Conservation (phyloP, 352 stramenopile genomes). For the Phytophthora fragariae region DNA sequence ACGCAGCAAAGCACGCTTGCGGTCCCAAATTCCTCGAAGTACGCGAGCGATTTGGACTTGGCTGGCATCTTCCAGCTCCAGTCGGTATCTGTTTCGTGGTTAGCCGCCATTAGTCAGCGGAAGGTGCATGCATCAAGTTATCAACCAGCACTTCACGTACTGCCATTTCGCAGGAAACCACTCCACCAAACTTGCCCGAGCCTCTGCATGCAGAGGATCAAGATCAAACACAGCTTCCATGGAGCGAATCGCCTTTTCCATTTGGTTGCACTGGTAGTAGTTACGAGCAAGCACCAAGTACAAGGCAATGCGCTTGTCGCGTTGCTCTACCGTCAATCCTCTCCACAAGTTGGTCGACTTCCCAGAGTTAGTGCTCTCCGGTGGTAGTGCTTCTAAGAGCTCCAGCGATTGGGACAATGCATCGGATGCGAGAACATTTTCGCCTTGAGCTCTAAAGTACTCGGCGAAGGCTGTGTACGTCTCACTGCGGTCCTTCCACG, state of each 20-base stretch:
- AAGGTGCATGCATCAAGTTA: neutral
- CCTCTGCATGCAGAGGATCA: constrained; percentile 62
- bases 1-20: constrained; percentile 29
- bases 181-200: constrained; percentile 51
- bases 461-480: constrained; percentile 60
- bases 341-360: constrained; percentile 20
- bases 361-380: neutral
- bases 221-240: constrained; percentile 76
- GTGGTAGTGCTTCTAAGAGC: constrained; percentile 37
- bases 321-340: constrained; percentile 30
- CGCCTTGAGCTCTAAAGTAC: constrained; percentile 52
- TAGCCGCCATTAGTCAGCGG: constrained; percentile 6
- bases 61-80: constrained; percentile 73
- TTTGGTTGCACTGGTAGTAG: constrained; percentile 81
- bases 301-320: constrained; percentile 43
- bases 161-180: constrained; percentile 84
- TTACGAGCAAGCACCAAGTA: constrained; percentile 68
- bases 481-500: constrained; percentile 49
- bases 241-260: constrained; percentile 75
- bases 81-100: constrained; percentile 45
- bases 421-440: constrained; percentile 61
- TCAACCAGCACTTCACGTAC: constrained; percentile 34
- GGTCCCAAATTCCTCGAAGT: constrained; percentile 66
- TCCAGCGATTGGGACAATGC: constrained; percentile 61
- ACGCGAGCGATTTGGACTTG: constrained; percentile 75